These are phyloP conservation scores for Aspergillus biplanus DNA, from an alignment of 495 filamentous ascomycete species.

Conservation along the genomic window DNA sequence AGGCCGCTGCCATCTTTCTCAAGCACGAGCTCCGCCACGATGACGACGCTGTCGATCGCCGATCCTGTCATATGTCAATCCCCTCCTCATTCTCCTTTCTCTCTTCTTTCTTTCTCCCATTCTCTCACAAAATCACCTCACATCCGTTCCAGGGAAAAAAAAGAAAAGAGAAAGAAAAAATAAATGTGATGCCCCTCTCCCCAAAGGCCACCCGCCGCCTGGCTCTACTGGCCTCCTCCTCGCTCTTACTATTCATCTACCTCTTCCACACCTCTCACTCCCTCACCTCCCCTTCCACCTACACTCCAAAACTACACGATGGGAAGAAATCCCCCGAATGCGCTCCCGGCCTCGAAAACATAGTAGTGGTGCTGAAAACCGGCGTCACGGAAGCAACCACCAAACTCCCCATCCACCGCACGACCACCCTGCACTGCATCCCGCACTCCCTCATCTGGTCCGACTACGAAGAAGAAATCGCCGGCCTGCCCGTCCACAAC, in stretches of 20 bases:
- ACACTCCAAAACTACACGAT: neutral
- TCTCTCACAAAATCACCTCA: neutral
- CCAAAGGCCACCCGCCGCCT: neutral
- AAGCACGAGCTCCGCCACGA: neutral
- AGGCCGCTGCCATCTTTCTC: too few relatives aligned
- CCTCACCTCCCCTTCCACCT: neutral
- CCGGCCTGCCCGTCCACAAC: slow-evolving; percentile 41
- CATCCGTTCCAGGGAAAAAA: too few relatives aligned
- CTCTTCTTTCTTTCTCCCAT: neutral
- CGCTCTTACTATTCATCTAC: neutral
- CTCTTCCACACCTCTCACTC: neutral
- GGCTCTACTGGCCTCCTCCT: neutral
- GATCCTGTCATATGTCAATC: too few relatives aligned
- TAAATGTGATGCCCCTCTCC: neutral
- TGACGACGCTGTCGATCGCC: neutral
- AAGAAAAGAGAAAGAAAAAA: neutral
- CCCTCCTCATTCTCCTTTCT: neutral
- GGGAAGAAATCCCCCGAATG: too few relatives aligned
- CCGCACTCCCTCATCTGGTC: slow-evolving; percentile 52
- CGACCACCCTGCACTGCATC: slow-evolving; percentile 50
- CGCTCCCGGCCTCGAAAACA: slow-evolving; percentile 40
- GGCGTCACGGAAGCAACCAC: slow-evolving; percentile 50
- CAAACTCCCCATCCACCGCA: slow-evolving; percentile 49
- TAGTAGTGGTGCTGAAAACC: slow-evolving; percentile 52
- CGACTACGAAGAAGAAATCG: slow-evolving; percentile 52